Percentiles rank a stretch among this genome's conserved stretches.
These are phyloP conservation scores for Cercospora beticola DNA, from an alignment of 2,329 filamentous ascomycete species.

Conservation along the genomic window DNA sequence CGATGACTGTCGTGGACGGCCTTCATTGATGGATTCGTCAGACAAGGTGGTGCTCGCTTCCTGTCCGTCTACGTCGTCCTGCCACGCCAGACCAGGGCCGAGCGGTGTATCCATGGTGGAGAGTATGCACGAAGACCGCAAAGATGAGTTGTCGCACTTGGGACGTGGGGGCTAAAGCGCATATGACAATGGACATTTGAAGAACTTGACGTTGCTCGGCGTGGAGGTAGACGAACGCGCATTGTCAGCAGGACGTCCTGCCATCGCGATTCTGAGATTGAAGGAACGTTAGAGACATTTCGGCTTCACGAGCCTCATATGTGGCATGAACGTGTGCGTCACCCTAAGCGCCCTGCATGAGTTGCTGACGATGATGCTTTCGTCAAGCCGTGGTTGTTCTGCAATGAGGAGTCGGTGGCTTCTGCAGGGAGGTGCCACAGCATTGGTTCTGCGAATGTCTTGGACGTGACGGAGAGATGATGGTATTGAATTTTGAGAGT, in stretches of 20 bases:
- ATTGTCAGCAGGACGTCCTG: background rate
- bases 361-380: constrained; percentile 1
- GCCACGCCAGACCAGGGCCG: background rate
- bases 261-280: background rate
- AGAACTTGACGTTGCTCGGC: background rate
- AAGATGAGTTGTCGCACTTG: background rate
- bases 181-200: background rate
- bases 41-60: background rate
- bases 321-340: constrained; percentile 4
- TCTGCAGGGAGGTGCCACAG: background rate
- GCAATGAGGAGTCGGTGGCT: background rate
- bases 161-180: background rate
- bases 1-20: background rate
- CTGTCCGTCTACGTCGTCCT: background rate
- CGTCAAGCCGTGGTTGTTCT: constrained; percentile 1
- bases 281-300: background rate
- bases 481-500: background rate
- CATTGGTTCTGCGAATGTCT: background rate
- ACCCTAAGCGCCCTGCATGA: background rate
- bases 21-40: background rate
- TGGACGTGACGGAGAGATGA: background rate
- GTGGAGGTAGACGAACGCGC: background rate
- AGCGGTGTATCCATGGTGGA: background rate
- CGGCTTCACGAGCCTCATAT: background rate
- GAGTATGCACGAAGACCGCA: background rate